These are phyloP conservation scores for Lycium barbarum DNA, from an alignment of 257 asterid species.

Conservation along the genomic window DNA sequence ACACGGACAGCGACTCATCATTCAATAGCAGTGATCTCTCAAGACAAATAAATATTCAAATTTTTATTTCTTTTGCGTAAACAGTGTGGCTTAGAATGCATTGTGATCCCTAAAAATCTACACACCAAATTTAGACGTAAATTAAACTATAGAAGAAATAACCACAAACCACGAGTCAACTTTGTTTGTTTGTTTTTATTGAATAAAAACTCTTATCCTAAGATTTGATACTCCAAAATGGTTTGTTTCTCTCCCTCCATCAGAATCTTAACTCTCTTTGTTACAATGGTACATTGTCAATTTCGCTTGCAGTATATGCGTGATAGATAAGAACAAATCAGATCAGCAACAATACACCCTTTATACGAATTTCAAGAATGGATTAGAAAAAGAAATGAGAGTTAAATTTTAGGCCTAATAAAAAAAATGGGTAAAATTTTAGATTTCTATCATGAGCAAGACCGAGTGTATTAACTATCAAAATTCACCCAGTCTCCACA, in stretches of 20 bases:
- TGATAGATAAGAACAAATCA: neutral
- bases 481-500: constrained; percentile 36
- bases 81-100: neutral
- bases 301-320: neutral
- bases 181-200: neutral
- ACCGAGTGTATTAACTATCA: constrained; percentile 35
- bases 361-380: neutral
- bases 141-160: neutral
- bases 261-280: neutral
- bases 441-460: constrained; percentile 18
- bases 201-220: neutral
- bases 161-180: neutral
- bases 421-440: neutral
- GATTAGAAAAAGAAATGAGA: constrained; percentile 18
- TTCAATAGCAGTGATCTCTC: no score
- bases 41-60: no score
- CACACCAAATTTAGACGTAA: no score
- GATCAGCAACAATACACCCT: neutral
- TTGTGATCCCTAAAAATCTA: neutral
- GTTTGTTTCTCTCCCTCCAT: neutral
- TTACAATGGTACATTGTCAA: neutral
- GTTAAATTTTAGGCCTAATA: neutral
- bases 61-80: neutral
- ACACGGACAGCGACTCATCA: no score
- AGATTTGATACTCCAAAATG: neutral